Percentiles rank a stretch among this genome's conserved stretches.
phyloP scores from a whole-genome alignment of 768 basidiomycete species.

The Trametes elegans region DNA sequence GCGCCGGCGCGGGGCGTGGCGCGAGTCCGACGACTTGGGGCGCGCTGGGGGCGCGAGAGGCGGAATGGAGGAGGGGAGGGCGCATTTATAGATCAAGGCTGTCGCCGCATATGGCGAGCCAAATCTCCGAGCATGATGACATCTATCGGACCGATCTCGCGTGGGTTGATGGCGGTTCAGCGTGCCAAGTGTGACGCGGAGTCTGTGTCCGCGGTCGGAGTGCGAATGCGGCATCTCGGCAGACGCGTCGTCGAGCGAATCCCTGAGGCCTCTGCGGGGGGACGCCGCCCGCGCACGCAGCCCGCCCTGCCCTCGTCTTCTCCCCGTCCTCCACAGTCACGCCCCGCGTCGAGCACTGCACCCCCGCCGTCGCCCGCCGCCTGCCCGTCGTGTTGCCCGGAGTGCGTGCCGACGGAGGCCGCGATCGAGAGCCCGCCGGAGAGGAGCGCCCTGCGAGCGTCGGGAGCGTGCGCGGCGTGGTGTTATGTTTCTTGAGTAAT shows the following conservation, averaged over 20 bases:
- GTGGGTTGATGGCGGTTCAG: constrained; percentile 7
- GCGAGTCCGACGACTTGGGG: background rate
- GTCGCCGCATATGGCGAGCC: background rate
- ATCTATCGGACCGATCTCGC: constrained; percentile 18
- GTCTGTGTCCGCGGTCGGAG: constrained; percentile 10
- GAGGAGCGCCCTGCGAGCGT: background rate
- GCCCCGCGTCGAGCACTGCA: too few species aligned
- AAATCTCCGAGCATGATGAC: constrained; percentile 17
- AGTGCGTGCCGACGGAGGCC: too few species aligned
- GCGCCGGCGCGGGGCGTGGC: background rate
- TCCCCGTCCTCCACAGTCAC: background rate
- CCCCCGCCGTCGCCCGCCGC: background rate
- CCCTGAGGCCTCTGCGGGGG: too few species aligned
- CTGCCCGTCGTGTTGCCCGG: too few species aligned
- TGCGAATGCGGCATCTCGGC: constrained; percentile 17
- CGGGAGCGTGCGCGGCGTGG: constrained; percentile 13
- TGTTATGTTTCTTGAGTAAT: constrained; percentile 16
- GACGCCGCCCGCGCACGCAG: background rate
- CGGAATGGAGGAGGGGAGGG: background rate
- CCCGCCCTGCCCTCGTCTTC: background rate
- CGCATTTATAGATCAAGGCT: constrained; percentile 9
- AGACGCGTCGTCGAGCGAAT: constrained; percentile 1
- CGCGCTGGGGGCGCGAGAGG: background rate
- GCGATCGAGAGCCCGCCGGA: background rate
- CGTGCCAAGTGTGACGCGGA: constrained; percentile 9